Conservation (phyloP, 2,329 filamentous ascomycete species). For the Metarhizium album region DNA sequence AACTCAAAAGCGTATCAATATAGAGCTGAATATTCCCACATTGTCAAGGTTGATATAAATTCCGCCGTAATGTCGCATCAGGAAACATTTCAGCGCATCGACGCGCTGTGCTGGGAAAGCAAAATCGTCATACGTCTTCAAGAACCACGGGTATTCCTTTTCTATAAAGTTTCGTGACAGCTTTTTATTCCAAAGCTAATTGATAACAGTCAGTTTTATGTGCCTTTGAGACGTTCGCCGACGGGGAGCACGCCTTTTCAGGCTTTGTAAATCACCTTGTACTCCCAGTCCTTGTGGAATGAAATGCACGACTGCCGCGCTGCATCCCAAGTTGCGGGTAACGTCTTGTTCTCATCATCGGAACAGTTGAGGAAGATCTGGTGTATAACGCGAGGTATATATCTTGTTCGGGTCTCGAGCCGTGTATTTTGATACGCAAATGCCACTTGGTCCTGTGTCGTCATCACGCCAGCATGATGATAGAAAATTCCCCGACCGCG, state of each 20-base stretch:
- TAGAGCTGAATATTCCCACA: neutral
- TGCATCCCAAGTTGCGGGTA: neutral
- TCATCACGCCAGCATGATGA: neutral
- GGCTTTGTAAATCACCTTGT: neutral
- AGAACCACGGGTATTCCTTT: constrained; percentile 66
- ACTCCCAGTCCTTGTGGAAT: neutral
- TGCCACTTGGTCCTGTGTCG: neutral
- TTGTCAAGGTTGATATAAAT: constrained; percentile 64
- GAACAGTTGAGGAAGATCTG: neutral
- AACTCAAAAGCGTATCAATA: too few relatives aligned
- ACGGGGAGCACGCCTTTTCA: neutral
- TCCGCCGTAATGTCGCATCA: constrained; percentile 64
- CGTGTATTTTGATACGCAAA: neutral
- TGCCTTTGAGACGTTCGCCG: too few relatives aligned
- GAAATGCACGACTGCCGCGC: neutral
- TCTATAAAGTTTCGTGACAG: constrained; percentile 61
- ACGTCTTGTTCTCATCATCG: neutral
- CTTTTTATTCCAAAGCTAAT: constrained; percentile 58
- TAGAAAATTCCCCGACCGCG: neutral
- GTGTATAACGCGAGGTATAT: neutral
- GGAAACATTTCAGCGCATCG: constrained; percentile 69
- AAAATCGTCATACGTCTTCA: constrained; percentile 64
- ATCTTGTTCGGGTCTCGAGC: neutral
- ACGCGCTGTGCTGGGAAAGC: constrained; percentile 66
- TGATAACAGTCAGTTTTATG: neutral